phyloP scores from a whole-genome alignment of 2,329 filamentous ascomycete species.

The Aspergillus costaricaensis region DNA sequence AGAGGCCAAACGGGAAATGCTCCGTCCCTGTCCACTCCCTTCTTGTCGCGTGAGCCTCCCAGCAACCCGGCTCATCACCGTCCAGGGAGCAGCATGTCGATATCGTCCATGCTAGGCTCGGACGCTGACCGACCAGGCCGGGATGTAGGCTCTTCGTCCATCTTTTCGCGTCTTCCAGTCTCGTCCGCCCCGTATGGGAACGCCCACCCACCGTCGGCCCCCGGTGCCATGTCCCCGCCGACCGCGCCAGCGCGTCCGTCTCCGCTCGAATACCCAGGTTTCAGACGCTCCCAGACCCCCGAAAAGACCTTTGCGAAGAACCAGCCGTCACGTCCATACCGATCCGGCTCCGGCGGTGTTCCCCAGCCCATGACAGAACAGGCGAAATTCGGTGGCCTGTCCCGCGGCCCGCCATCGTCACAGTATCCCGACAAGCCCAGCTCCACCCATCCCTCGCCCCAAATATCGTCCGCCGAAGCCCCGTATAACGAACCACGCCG shows the following conservation, averaged over 20 bases:
- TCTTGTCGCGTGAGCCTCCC: slow-evolving; percentile 57
- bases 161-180: slow-evolving; percentile 50
- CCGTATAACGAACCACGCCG: slow-evolving; percentile 40
- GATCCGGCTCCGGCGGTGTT: slow-evolving; percentile 40
- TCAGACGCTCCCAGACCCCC: slow-evolving; percentile 71
- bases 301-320: slow-evolving; percentile 62
- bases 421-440: slow-evolving; percentile 40
- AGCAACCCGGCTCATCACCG: slow-evolving; percentile 55
- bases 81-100: slow-evolving; percentile 69
- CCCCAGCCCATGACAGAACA: slow-evolving; percentile 32
- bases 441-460: slow-evolving; percentile 38
- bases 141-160: slow-evolving; percentile 47
- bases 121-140: slow-evolving; percentile 51
- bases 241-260: slow-evolving; percentile 45
- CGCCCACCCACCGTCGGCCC: slow-evolving; percentile 35
- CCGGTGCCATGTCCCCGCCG: slow-evolving; percentile 47
- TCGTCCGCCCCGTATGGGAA: slow-evolving; percentile 36
- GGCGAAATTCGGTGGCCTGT: slow-evolving; percentile 34
- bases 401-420: slow-evolving; percentile 31
- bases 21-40: slow-evolving; percentile 41
- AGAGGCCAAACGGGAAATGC: slow-evolving; percentile 44
- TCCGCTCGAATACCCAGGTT: slow-evolving; percentile 62
- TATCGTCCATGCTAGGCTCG: slow-evolving; percentile 69
- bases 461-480: slow-evolving; percentile 37
- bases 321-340: slow-evolving; percentile 36